phyloP scores from a whole-genome alignment of 306 rosid species.

The Pterocarpus santalinus region DNA sequence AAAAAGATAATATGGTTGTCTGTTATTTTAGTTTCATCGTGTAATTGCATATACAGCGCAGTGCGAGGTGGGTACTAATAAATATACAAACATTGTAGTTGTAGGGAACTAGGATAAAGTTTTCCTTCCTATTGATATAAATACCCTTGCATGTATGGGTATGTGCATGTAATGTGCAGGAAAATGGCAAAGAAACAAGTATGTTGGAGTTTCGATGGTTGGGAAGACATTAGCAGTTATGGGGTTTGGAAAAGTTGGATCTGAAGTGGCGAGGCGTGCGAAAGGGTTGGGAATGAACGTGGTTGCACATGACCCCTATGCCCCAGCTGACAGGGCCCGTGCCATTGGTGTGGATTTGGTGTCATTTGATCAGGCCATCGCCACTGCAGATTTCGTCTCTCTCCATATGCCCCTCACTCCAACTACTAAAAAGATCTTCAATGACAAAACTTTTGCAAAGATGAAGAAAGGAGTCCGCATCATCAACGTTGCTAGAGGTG shows the following conservation, averaged over 20 bases:
- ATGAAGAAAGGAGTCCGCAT: constrained; percentile 80
- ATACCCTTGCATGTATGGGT: too few species aligned
- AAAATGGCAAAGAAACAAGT: constrained; percentile 75
- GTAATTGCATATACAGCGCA: too few species aligned
- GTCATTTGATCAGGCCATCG: constrained; percentile 69
- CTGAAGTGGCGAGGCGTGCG: constrained; percentile 76
- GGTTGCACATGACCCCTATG: constrained; percentile 75
- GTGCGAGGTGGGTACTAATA: too few species aligned
- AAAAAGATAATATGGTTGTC: too few species aligned
- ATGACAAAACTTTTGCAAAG: constrained; percentile 62
- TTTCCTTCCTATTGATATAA: too few species aligned
- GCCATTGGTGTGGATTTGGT: constrained; percentile 76
- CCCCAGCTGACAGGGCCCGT: constrained; percentile 72
- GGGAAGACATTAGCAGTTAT: constrained; percentile 77
- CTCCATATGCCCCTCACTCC: constrained; percentile 86
- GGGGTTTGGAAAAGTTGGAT: constrained; percentile 89
- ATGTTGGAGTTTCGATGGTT: constrained; percentile 78
- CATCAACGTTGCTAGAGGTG: constrained; percentile 81
- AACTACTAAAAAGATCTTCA: constrained; percentile 65
- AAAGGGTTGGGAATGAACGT: constrained; percentile 83
- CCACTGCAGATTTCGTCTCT: constrained; percentile 70
- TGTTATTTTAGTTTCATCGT: too few species aligned
- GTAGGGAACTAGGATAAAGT: too few species aligned
- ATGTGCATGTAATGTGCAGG: constrained; percentile 13
- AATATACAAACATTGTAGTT: too few species aligned